Evolutionary conservation across 2,329 filamentous ascomycete species (phyloP), one percentile per base, ranked within the genome.

Genomic region (Monosporascus sp.): DNA sequence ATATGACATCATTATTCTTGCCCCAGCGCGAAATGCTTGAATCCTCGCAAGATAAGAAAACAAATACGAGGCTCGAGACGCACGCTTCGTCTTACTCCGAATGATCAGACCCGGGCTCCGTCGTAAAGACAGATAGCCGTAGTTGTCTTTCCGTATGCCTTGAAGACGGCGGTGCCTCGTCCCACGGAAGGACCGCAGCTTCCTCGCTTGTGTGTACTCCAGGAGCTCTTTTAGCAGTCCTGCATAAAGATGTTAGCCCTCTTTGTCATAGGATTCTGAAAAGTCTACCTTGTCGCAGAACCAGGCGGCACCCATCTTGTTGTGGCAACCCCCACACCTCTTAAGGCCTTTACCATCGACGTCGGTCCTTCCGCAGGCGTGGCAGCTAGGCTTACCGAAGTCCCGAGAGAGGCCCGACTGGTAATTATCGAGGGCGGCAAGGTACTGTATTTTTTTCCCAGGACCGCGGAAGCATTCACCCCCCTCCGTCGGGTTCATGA

Each of bases 351-450:
- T 54, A 20, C 55, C 53, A 17, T 61, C 60, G 7, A 9, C 50
- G 19, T 49, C 6, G 17, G 58, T 52, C 49, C 61, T 63, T 7
- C 63, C 59, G 47, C 61, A 64, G 5, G 53, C 19, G 40, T 57
- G 65, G 54, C 61, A 65, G 51, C 63, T 64, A 11, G 56, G 58
- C 49, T 59, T 57, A 16, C 31, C 16, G 4, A 53, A 62, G 48
- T 54, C 53, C 5, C 60, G 56, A 22, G 59, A 57, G 6, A 49
- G 48, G 16, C 60, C 58, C 17, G 61, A 37, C 43, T 55, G 46
- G 46, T 65, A 63, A 24, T 60, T 40, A 19, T 63, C 52, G 14
- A 65, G 54, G 17, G 57, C 61, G 5, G 61, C 56, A 5, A 64
- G 53, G 24, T 61, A 62, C 20, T 65, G 57, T 17, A 35, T 53